These are phyloP conservation scores for Silene coronaria DNA, from an alignment of 179 eudicot species.

Conservation along the genomic window DNA sequence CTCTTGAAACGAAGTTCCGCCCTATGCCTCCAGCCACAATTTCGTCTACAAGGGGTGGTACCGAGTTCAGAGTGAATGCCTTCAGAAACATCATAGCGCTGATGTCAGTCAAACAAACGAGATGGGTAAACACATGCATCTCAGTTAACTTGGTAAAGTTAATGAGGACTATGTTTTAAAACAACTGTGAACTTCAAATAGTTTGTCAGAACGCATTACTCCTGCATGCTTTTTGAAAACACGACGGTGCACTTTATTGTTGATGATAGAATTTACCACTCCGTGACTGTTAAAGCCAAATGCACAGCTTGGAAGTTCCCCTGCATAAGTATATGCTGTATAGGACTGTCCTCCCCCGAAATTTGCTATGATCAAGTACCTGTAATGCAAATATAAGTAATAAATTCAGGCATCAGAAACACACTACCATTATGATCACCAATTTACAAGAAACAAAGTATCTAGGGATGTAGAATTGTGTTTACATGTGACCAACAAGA, in stretches of 20 bases:
- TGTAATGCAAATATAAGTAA: slow-evolving; percentile 25
- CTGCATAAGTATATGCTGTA: slow-evolving; percentile 90
- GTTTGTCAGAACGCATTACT: neutral
- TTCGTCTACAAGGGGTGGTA: slow-evolving; percentile 67
- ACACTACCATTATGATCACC: neutral
- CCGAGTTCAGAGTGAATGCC: slow-evolving; percentile 91
- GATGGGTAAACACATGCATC: neutral
- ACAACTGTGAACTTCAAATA: neutral
- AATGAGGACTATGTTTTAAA: neutral
- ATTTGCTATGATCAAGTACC: slow-evolving; percentile 61
- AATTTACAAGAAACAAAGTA: neutral
- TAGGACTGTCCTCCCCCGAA: slow-evolving; percentile 48
- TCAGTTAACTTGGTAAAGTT: neutral
- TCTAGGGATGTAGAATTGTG: neutral
- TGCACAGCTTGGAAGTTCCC: slow-evolving; percentile 98
- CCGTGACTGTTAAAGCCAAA: slow-evolving; percentile 81
- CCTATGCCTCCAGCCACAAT: slow-evolving; percentile 67
- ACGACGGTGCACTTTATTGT: neutral
- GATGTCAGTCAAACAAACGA: slow-evolving; percentile 6
- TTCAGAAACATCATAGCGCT: slow-evolving; percentile 24
- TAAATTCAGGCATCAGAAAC: neutral
- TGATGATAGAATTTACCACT: slow-evolving; percentile 40
- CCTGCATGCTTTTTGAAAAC: neutral
- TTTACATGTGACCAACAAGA: slow-evolving; percentile 80
- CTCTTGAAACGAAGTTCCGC: slow-evolving; percentile 78